These are phyloP conservation scores for Sphagnum tenellum DNA, from an alignment of 225 moss, liverwort and hornwort species.

Conservation along the genomic window DNA sequence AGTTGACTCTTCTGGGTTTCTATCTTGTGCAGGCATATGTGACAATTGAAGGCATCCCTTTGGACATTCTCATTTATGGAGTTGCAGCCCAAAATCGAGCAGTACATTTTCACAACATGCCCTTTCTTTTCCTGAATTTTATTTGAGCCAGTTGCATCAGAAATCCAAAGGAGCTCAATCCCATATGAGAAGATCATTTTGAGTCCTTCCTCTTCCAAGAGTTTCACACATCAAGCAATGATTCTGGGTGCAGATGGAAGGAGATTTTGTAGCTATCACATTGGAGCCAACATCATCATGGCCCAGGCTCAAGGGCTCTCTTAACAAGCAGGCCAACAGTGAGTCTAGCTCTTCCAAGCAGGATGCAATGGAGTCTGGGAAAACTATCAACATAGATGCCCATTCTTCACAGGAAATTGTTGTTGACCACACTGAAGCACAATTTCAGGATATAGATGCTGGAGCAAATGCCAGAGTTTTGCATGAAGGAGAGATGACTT, in stretches of 20 bases:
- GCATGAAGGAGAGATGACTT: no score
- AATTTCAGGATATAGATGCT: constrained; percentile 6
- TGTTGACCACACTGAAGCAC: constrained; percentile 4
- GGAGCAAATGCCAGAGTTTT: no score
- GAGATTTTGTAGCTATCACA: constrained; percentile 75
- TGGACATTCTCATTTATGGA: constrained; percentile 86
- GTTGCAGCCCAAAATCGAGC: constrained; percentile 70
- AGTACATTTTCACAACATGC: constrained; percentile 24
- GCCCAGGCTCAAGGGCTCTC: constrained; percentile 69
- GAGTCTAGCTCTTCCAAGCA: background rate
- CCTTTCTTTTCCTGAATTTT: no score
- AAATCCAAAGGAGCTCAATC: no score
- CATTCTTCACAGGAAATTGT: constrained; percentile 12
- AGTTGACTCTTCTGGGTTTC: no score
- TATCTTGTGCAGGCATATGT: constrained; percentile 67
- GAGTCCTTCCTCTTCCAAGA: no score
- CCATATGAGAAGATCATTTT: no score
- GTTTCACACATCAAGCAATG: no score
- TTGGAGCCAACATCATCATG: constrained; percentile 62
- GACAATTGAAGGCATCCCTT: constrained; percentile 63
- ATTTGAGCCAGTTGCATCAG: no score
- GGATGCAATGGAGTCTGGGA: background rate
- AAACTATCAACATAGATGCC: background rate
- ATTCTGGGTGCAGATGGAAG: constrained; percentile 62
- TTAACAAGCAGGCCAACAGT: constrained; percentile 40